Conservation (phyloP, 192 early-diverging fungal genomes). For the Coemansia sp. region DNA sequence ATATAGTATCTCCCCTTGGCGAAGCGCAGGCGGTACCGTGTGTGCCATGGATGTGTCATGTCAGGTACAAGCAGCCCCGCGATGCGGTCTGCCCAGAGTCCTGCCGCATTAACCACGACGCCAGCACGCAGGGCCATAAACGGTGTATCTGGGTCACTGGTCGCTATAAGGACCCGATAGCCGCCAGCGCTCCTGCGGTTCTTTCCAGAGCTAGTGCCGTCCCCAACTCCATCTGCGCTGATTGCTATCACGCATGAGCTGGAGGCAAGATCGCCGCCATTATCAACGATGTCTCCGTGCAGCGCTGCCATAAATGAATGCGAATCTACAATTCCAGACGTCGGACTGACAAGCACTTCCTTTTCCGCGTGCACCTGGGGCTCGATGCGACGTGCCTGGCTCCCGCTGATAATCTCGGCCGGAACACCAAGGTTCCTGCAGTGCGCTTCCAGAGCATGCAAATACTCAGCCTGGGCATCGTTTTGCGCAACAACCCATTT, state of each 20-base stretch:
- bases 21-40: constrained; percentile 63
- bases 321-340: constrained; percentile 83
- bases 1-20: constrained; percentile 82
- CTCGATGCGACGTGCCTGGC: constrained; percentile 55
- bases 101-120: constrained; percentile 76
- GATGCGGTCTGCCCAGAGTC: constrained; percentile 69
- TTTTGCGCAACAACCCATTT: constrained; percentile 81
- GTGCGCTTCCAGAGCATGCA: constrained; percentile 60
- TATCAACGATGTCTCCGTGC: constrained; percentile 54
- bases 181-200: constrained; percentile 16
- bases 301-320: constrained; percentile 69
- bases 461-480: constrained; percentile 55
- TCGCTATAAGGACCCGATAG: constrained; percentile 58
- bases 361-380: constrained; percentile 59
- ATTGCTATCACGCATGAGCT: constrained; percentile 56
- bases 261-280: constrained; percentile 60
- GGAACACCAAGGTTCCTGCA: constrained; percentile 58
- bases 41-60: constrained; percentile 18
- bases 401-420: constrained; percentile 52
- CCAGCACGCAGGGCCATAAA: constrained; percentile 57
- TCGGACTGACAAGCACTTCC: constrained; percentile 62
- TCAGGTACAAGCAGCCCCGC: constrained; percentile 47
- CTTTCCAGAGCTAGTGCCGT: background rate
- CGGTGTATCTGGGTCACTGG: constrained; percentile 43
- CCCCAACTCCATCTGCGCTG: background rate